Evolutionary conservation across 139 green algal genomes (phyloP), one percentile per base, ranked within the genome.

Genomic region (Chlorella sp.): DNA sequence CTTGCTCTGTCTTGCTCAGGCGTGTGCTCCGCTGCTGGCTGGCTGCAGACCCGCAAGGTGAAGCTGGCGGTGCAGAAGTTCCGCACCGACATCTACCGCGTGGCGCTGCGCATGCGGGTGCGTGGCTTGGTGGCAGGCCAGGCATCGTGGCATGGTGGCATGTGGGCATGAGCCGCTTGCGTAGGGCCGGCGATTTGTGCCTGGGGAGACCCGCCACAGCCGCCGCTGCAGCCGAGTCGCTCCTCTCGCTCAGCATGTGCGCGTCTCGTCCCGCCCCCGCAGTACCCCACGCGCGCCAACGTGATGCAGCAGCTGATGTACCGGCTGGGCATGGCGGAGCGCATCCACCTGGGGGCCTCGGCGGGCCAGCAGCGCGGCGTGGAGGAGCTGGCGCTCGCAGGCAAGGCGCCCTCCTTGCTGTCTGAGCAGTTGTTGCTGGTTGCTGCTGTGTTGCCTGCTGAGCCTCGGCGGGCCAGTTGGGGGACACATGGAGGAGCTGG

Each of bases 241-340:
- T 40, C 28, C 60, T 0, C 58, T 7, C 17, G 14, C 38, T 43
- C 13, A 30, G n/a, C n/a, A n/a, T n/a, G n/a, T n/a, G n/a, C n/a
- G n/a, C n/a, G n/a, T n/a, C n/a, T n/a, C n/a, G n/a, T n/a, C n/a
- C n/a, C n/a, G n/a, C n/a, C 60, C 64, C n/a, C 84, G 83, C 67
- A 80, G 76, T 88, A 86, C 67, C 83, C 87, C 30, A 83, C 68
- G 26, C 70, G 87, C 28, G 51, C 65, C 32, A n/a, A 41, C 30
- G 58, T 88, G 54, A 60, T 88, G 41, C 65, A 83, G 48, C 87
- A 90, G 70, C 34, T 86, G 62, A 86, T 88, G 60, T 95, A 93
- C 87, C 91, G 94, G 38, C 85, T 97, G 73, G 87, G 90, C 76
- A 89, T 97, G 83, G 94, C 94, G n/a, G 94, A 97, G 90, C 88